Evolutionary conservation across 768 basidiomycete species (phyloP), one percentile per base, ranked within the genome.

Genomic region (Mycena vitilis): DNA sequence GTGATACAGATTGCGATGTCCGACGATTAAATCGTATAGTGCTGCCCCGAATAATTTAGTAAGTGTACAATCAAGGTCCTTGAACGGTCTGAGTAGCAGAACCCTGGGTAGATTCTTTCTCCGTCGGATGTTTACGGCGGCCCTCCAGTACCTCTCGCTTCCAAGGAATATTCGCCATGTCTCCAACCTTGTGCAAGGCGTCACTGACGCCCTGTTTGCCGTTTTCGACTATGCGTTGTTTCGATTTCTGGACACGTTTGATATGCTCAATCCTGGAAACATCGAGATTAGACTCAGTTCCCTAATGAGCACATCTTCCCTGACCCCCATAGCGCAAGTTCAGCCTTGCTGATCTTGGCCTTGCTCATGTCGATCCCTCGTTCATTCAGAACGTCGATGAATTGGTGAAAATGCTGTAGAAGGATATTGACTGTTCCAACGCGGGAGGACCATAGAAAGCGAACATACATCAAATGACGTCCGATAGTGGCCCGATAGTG

Each of bases 401-500:
- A 91, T 47, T 81, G 77, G 61, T 84, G 82, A 72, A 88, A 91
- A 77, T 90, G 88, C 89, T 91, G 65, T 11, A 64, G 13, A 59
- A 25, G 13, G 55, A 49, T 22, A 52, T 44, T n/a, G n/a, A n/a
- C n/a, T n/a, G n/a, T n/a, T n/a, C n/a, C n/a, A n/a, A n/a, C n/a
- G n/a, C n/a, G n/a, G n/a, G n/a, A n/a, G n/a, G 15, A 60, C n/a
- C 18, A 18, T 13, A 18, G 15, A 62, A 12, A 22, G 20, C 25
- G 45, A n/a, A 45, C 82, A 47, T 64, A 87, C 89, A 59, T 87
- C 79, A 38, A 89, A 84, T 0, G 86, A 85, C 23, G 88, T 88
- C 61, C 89, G 80, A 75, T 92, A 92, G 72, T 92, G 91, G 0
- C 91, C 91, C 4, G 88, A 89, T 5, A 91, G 79, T 3, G 91